phyloP scores from a whole-genome alignment of 2,329 filamentous ascomycete genomes.

The Sclerotinia minor region DNA sequence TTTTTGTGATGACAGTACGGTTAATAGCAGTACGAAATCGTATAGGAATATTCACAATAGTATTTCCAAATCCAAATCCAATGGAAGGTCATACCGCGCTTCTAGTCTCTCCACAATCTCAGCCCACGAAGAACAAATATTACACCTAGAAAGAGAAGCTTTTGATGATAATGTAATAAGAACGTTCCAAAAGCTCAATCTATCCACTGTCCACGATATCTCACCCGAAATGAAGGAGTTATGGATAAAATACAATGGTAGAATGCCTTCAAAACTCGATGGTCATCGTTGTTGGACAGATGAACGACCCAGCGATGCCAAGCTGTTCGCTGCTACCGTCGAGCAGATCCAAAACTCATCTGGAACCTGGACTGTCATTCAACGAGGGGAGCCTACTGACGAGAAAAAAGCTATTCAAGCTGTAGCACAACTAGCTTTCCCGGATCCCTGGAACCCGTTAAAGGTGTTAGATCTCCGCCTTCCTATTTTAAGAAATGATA shows the following conservation, averaged over 20 bases:
- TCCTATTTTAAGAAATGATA: neutral
- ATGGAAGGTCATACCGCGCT: neutral
- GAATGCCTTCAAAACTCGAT: neutral
- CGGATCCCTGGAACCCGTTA: neutral
- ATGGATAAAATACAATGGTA: neutral
- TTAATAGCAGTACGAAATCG: neutral
- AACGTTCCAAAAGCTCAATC: neutral
- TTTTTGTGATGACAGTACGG: neutral
- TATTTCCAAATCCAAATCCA: neutral
- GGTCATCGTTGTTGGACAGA: neutral
- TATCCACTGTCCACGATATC: neutral
- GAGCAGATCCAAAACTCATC: neutral
- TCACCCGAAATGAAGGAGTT: neutral
- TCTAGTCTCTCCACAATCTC: neutral
- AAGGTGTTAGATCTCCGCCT: neutral
- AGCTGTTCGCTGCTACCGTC: neutral
- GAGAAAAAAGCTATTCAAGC: neutral
- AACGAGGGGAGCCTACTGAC: neutral
- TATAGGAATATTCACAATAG: neutral
- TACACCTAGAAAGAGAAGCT: neutral
- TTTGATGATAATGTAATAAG: conserved; percentile 1
- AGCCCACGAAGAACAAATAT: neutral
- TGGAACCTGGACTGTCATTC: neutral
- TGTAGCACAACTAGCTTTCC: conserved; percentile 1
- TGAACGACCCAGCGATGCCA: neutral